These are phyloP conservation scores for Stephanodiscus minutulus DNA, from an alignment of 108 stramenopile species.

Conservation along the genomic window DNA sequence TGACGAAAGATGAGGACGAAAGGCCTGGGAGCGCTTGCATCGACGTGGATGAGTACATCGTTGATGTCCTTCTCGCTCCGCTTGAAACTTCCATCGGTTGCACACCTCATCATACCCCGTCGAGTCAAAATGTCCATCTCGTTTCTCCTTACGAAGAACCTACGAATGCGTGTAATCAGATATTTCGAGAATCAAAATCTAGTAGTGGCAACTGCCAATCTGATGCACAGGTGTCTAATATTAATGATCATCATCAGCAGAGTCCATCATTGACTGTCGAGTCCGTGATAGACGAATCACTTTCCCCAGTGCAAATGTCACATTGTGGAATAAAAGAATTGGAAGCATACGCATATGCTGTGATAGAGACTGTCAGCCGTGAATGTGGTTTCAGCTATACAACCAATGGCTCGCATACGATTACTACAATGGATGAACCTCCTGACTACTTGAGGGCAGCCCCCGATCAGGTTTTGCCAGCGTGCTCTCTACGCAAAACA, in stretches of 20 bases:
- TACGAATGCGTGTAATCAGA: neutral
- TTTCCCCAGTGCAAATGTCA: neutral
- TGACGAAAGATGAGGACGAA: slow-evolving; percentile 21
- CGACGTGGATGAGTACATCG: slow-evolving; percentile 22
- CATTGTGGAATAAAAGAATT: neutral
- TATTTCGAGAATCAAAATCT: neutral
- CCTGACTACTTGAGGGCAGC: too few species aligned
- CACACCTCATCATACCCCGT: neutral
- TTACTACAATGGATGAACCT: too few species aligned
- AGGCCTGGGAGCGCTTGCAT: neutral
- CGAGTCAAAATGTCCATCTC: neutral
- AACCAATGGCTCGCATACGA: too few species aligned
- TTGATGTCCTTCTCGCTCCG: neutral
- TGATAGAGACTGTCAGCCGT: neutral
- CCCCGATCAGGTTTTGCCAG: too few species aligned
- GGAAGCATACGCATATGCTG: slow-evolving; percentile 1
- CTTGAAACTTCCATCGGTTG: neutral
- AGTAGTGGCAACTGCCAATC: neutral
- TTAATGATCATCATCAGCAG: neutral
- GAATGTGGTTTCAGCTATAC: neutral
- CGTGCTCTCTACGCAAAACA: neutral
- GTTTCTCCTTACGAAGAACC: neutral
- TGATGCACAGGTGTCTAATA: neutral
- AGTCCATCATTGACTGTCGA: neutral
- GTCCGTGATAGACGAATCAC: neutral